Evolutionary conservation across 1,284 basidiomycete species (phyloP).

Genomic region (Wolfiporia cocos): DNA sequence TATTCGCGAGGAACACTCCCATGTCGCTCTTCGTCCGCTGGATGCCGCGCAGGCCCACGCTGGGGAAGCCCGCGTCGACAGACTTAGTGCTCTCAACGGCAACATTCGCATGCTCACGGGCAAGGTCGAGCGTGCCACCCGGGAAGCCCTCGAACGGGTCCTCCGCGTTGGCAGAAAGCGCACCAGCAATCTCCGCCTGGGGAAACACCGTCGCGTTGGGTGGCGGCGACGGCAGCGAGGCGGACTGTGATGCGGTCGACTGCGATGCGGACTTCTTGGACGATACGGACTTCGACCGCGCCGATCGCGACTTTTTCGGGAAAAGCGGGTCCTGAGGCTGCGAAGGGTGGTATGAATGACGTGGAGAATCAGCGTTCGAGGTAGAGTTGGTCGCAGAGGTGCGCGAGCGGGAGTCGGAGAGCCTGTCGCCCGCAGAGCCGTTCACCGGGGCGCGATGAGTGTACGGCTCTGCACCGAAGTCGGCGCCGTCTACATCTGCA

Average conservation of each 20-base stretch:
- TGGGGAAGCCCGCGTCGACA: slow-evolving; percentile 21
- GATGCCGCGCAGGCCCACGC: slow-evolving; percentile 21
- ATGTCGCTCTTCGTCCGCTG: slow-evolving; percentile 25
- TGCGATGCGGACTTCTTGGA: slow-evolving; percentile 14
- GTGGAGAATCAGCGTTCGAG: slow-evolving; percentile 6
- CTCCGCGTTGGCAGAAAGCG: background rate
- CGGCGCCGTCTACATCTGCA: slow-evolving; percentile 43
- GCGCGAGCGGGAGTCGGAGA: slow-evolving; percentile 55
- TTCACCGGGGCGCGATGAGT: slow-evolving; percentile 27
- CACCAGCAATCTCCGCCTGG: background rate
- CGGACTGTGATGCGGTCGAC: slow-evolving; percentile 20
- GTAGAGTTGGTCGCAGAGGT: slow-evolving; percentile 40
- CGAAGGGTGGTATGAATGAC: slow-evolving; percentile 25
- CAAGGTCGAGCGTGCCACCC: slow-evolving; percentile 4
- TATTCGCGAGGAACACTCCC: slow-evolving; percentile 26
- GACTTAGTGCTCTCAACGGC: slow-evolving; percentile 7
- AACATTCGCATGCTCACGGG: slow-evolving; percentile 4
- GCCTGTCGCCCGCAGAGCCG: slow-evolving; percentile 26
- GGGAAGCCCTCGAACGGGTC: slow-evolving; percentile 19
- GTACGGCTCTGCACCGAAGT: slow-evolving; percentile 55
- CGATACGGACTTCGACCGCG: slow-evolving; percentile 20
- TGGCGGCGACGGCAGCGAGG: slow-evolving; percentile 3
- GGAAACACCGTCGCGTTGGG: slow-evolving; percentile 6
- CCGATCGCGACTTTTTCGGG: slow-evolving; percentile 14
- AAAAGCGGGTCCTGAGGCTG: slow-evolving; percentile 15